Conservation (phyloP, 2,329 filamentous ascomycete species). For the Trichoderma sp. region DNA sequence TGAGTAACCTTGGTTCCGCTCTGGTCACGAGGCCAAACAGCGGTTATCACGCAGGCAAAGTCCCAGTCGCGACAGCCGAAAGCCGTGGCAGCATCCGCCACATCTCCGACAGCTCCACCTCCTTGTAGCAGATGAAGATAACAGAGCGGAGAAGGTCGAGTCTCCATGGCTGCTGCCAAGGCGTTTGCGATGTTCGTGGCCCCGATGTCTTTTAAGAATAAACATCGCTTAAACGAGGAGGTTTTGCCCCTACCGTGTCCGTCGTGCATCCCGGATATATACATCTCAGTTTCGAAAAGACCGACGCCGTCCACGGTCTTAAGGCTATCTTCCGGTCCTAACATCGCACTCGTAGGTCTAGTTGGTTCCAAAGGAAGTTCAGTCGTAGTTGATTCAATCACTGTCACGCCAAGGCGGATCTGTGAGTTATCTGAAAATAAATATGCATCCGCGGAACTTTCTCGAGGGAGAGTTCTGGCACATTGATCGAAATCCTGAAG, state of each 20-base stretch:
- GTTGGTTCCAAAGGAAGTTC: slow-evolving; percentile 22
- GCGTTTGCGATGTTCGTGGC: slow-evolving; percentile 34
- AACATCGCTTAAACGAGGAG: slow-evolving; percentile 64
- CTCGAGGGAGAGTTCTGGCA: slow-evolving; percentile 43
- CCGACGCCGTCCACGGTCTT: slow-evolving; percentile 49
- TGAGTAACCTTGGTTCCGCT: slow-evolving; percentile 47
- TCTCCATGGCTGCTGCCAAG: slow-evolving; percentile 49
- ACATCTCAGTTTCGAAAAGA: slow-evolving; percentile 62
- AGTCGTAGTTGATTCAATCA: slow-evolving; percentile 45
- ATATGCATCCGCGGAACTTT: slow-evolving; percentile 57
- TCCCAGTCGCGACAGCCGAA: slow-evolving; percentile 67
- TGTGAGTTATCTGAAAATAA: slow-evolving; percentile 51
- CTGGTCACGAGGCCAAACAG: slow-evolving; percentile 58
- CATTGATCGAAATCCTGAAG: slow-evolving; percentile 47
- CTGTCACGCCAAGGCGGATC: slow-evolving; percentile 55
- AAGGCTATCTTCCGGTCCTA: slow-evolving; percentile 39
- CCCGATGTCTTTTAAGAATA: slow-evolving; percentile 58
- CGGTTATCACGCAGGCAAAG: slow-evolving; percentile 65
- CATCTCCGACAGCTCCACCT: slow-evolving; percentile 51
- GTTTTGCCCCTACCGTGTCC: slow-evolving; percentile 61
- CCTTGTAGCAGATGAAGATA: slow-evolving; percentile 66
- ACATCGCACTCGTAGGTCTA: slow-evolving; percentile 26
- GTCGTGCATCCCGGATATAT: slow-evolving; percentile 61
- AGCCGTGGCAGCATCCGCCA: slow-evolving; percentile 51
- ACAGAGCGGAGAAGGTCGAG: slow-evolving; percentile 54